These are phyloP conservation scores for Debaryomyces nepalensis DNA, from an alignment of 1,139 yeast species.

Conservation along the genomic window DNA sequence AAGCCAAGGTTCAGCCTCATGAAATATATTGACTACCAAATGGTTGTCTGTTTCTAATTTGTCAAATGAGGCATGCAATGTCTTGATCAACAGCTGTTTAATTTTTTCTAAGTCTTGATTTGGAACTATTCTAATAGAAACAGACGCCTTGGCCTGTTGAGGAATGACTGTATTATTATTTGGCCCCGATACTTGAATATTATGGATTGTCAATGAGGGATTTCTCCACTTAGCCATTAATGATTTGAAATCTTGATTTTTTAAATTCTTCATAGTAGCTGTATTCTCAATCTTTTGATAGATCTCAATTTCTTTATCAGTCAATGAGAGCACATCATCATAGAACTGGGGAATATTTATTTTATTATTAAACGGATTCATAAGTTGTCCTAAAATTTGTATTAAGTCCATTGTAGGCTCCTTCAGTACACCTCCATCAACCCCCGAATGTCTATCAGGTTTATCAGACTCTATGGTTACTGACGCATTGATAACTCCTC, in stretches of 20 bases:
- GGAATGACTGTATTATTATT: conserved; percentile 91
- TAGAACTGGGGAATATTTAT: conserved; percentile 74
- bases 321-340: conserved; percentile 62
- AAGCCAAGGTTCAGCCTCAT: conserved; percentile 95
- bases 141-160: conserved; percentile 70
- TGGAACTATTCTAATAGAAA: conserved; percentile 89
- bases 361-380: conserved; percentile 57
- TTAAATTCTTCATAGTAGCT: conserved; percentile 26
- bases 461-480: conserved; percentile 69
- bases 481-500: conserved; percentile 88
- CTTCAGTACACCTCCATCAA: conserved; percentile 88
- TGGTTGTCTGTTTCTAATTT: conserved; percentile 62
- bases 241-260: conserved; percentile 48
- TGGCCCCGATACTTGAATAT: conserved; percentile 86
- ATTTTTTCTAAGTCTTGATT: conserved; percentile 71
- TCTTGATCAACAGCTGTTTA: conserved; percentile 52
- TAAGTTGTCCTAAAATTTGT: conserved; percentile 66
- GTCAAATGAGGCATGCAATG: conserved; percentile 40
- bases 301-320: conserved; percentile 57
- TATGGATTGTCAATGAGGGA: conserved; percentile 91
- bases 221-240: conserved; percentile 87
- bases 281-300: conserved; percentile 65
- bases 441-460: conserved; percentile 95
- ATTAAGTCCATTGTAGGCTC: conserved; percentile 91
- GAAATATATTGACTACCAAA: conserved; percentile 61